These are phyloP conservation scores for Polymyxa betae DNA, from an alignment of 208 protist species.

Conservation along the genomic window DNA sequence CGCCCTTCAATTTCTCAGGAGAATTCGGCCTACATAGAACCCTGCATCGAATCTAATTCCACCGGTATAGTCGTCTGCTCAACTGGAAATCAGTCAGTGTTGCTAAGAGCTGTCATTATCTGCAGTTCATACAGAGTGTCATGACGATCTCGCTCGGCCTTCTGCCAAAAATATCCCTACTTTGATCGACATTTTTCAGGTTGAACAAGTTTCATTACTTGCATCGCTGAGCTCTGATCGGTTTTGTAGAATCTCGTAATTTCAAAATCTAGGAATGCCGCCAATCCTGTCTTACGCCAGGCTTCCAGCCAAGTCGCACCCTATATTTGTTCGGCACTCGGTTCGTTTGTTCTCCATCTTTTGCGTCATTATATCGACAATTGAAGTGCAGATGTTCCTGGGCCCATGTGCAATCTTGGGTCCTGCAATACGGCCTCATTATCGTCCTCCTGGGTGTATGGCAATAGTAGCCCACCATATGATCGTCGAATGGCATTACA, in stretches of 20 bases:
- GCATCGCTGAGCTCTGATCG: background rate
- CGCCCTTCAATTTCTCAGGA: background rate
- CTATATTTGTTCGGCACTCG: background rate
- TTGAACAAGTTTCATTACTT: background rate
- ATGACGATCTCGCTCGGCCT: background rate
- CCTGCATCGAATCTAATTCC: background rate
- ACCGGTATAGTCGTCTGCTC: background rate
- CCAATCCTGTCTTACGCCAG: background rate
- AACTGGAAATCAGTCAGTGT: too few relatives aligned
- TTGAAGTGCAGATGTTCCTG: background rate
- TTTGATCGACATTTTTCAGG: background rate
- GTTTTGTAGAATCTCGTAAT: background rate
- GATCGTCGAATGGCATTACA: background rate
- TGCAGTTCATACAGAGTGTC: too few relatives aligned
- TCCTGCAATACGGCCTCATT: background rate
- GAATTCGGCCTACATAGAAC: background rate
- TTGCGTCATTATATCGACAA: background rate
- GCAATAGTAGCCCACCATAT: constrained; percentile 18
- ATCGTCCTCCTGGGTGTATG: background rate
- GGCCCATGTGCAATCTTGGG: background rate
- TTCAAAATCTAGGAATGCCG: background rate
- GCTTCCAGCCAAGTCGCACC: background rate
- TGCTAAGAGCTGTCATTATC: too few relatives aligned
- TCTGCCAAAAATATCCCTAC: background rate
- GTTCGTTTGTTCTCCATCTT: background rate